phyloP scores from a whole-genome alignment of 805 yeast species.

The Sungouiozyma intestinalis region DNA sequence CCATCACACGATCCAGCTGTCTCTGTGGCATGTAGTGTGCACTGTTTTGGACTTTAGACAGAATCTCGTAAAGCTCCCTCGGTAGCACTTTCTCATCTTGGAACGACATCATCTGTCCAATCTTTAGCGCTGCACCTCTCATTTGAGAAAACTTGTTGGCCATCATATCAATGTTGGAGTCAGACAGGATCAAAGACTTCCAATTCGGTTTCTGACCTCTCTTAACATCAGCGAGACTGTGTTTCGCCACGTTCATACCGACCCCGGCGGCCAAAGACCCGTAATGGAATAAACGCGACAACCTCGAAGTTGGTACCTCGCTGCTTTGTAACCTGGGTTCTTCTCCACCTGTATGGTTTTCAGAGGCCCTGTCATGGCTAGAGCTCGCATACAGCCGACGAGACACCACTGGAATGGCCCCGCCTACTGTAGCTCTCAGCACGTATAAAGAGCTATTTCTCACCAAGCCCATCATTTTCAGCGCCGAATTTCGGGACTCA shows the following conservation, averaged over 20 bases:
- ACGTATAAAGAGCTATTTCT: too few species aligned
- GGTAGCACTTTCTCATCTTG: conserved; percentile 86
- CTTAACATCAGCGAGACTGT: conserved; percentile 61
- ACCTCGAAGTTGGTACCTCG: conserved; percentile 75
- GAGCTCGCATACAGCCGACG: neutral
- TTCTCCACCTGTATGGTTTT: conserved; percentile 3
- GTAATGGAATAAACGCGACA: conserved; percentile 87
- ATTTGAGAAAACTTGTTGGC: conserved; percentile 81
- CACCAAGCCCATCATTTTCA: too few species aligned
- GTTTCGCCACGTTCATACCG: conserved; percentile 73
- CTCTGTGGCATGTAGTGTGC: conserved; percentile 96
- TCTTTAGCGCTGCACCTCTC: conserved; percentile 98
- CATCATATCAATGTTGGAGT: conserved; percentile 76
- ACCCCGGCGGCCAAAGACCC: conserved; percentile 88
- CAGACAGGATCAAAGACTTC: conserved; percentile 57
- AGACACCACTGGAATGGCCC: too few species aligned
- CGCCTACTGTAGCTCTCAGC: too few species aligned
- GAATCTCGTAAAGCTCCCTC: conserved; percentile 66
- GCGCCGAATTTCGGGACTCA: too few species aligned
- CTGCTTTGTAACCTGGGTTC: conserved; percentile 26
- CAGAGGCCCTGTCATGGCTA: neutral
- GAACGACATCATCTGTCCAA: conserved; percentile 94
- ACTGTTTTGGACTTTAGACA: conserved; percentile 79
- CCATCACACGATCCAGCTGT: conserved; percentile 71
- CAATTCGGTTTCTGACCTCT: conserved; percentile 41